Evolutionary conservation across 1,139 yeast species (phyloP).

Genomic region (Groenewaldozyma sp.): DNA sequence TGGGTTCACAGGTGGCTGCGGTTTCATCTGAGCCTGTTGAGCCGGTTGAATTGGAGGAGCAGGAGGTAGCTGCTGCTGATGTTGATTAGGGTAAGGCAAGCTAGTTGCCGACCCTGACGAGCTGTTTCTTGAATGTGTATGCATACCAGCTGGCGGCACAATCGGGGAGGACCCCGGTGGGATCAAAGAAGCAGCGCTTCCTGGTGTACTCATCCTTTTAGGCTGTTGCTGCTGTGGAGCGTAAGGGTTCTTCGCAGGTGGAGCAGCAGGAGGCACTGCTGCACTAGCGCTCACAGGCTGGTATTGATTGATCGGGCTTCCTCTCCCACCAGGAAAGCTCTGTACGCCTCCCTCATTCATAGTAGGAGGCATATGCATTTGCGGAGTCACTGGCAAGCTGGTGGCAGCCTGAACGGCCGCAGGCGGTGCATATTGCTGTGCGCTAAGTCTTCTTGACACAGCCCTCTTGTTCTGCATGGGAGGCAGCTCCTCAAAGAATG

Average conservation of each 20-base stretch:
- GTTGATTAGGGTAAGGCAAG: neutral
- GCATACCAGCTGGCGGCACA: conserved; percentile 3
- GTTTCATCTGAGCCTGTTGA: neutral
- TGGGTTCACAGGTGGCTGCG: conserved; percentile 4
- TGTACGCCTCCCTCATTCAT: no score
- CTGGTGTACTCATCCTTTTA: conserved; percentile 8
- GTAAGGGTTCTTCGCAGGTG: conserved; percentile 15
- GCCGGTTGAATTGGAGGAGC: conserved; percentile 6
- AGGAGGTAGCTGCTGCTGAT: conserved; percentile 2
- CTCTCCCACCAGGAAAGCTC: no score
- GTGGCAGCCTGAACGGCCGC: no score
- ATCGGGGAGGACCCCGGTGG: conserved; percentile 1
- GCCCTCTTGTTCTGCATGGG: conserved; percentile 19
- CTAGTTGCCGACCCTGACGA: conserved; percentile 8
- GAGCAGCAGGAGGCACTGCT: conserved; percentile 6
- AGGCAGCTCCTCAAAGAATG: conserved; percentile 53
- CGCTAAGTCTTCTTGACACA: conserved; percentile 16
- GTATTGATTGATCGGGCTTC: no score
- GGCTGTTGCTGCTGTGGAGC: conserved; percentile 11
- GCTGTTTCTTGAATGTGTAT: conserved; percentile 8
- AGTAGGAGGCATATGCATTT: no score
- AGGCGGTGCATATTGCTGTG: conserved; percentile 3
- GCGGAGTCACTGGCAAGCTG: no score
- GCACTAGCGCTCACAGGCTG: no score
- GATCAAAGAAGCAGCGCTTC: conserved; percentile 2